Base-by-base conservation (phyloP, 2,329 filamentous ascomycete genomes). In the Fusarium poae region DNA sequence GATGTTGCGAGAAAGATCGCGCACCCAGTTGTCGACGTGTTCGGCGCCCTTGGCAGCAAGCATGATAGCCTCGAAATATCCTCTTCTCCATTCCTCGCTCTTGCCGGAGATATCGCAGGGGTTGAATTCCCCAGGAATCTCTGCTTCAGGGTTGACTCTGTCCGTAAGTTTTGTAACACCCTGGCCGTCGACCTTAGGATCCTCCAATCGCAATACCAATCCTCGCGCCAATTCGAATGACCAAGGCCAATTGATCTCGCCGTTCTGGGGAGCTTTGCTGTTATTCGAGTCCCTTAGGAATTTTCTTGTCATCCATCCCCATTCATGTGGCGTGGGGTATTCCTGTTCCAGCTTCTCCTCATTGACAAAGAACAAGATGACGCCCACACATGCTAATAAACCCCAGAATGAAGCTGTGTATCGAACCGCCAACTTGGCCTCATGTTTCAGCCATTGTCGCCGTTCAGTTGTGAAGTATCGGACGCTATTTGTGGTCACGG, bases 21-120 rank as follows among this genome's bases (percentile, higher is more conserved):
- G 83, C 18, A 97, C 84, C 85, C 90, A 93, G 48, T 91, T 91
- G 68, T 97, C 92, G 25, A 97, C 81, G 71, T 94, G 88, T 79
- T 97, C 94, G 6, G 93, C 89, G 1, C 90, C 88, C 69, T 88
- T 88, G 1, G 91, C 94, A 62, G 88, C 88, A 13, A 91, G 85
- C 88, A 97, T 92, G 46, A 97, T 81, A 5, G 90, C 86, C 74
- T 97, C 89, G 74, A 91, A 94, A 79, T 98, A 98, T 1, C 93
- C 94, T 57, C 92, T 85, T 73, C 91, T 85, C 95, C 94, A 98
- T 50, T 91, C 84, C 78, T 97, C 93, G 67, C 89, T 91, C 82
- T 94, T 97, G 9, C 80, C 85, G 2, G 87, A 87, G 57, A 96
- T 82, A 76, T 97, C 92, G 68, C 88, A 88, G 1, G 88, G 84